These are phyloP conservation scores for Phytophthora crassamura DNA, from an alignment of 352 stramenopile species.

Conservation along the genomic window DNA sequence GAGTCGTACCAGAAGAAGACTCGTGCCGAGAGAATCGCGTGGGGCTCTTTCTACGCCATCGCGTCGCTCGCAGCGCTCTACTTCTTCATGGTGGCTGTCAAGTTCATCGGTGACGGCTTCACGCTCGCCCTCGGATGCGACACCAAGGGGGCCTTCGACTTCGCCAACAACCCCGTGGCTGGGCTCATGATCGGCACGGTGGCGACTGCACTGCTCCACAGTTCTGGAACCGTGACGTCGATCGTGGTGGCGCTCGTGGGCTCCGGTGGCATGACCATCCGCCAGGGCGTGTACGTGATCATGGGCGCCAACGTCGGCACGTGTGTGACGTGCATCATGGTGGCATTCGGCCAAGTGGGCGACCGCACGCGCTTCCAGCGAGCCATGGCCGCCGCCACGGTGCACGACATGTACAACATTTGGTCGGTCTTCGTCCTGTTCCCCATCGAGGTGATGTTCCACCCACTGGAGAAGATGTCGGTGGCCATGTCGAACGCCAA, in stretches of 20 bases:
- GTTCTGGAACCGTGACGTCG: conserved; percentile 70
- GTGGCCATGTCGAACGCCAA: conserved; percentile 38
- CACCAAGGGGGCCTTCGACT: conserved; percentile 61
- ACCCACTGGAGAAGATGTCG: conserved; percentile 59
- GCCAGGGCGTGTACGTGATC: conserved; percentile 86
- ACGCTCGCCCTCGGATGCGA: conserved; percentile 64
- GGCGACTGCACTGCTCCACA: conserved; percentile 72
- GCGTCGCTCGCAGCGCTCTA: conserved; percentile 61
- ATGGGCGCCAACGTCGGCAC: conserved; percentile 92
- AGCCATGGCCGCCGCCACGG: conserved; percentile 51
- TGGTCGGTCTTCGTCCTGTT: conserved; percentile 73
- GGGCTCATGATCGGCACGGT: too few species aligned
- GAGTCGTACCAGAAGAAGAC: conserved; percentile 27
- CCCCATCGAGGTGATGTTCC: conserved; percentile 61
- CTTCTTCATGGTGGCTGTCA: conserved; percentile 78
- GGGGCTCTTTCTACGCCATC: conserved; percentile 23
- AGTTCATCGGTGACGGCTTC: conserved; percentile 71
- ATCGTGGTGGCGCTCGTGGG: conserved; percentile 69
- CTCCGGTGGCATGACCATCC: conserved; percentile 65
- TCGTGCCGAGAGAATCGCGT: conserved; percentile 23
- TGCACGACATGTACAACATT: conserved; percentile 88
- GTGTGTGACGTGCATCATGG: conserved; percentile 90
- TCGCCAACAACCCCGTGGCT: conserved; percentile 67
- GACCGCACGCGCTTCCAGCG: conserved; percentile 65
- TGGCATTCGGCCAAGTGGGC: conserved; percentile 85